Base-by-base conservation (phyloP, 1,139 yeast genomes). In the Suhomyces coccinellae region DNA sequence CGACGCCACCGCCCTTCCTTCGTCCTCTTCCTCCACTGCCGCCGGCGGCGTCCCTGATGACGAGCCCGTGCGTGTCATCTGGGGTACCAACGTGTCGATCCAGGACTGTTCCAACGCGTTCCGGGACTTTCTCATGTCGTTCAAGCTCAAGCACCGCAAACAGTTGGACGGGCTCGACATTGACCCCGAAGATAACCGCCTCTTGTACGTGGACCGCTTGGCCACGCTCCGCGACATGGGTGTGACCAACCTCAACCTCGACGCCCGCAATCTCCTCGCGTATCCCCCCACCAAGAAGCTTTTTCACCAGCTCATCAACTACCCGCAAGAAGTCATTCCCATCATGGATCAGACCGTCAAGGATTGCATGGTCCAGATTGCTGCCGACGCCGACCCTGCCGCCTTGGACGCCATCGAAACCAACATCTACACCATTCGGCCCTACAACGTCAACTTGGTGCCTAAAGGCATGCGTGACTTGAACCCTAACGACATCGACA, bases 71-170 rank as follows among this genome's bases (percentile, higher is more conserved):
- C 80, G 96, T 59, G 96, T 93, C 46, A 91, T 93, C 58, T 93
- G 99, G 99, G 99, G 99, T 64, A 93, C 99, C 2, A 91, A 93
- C 61, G 97, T 93, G 27, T 86, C 95, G 35, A 90, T 95, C 57
- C 87, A 83, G 57, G 97, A 93, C 59, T 85, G 93, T 57, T 80
- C 88, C 43, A 84, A 82, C 53, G 76, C 79, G 42, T 93, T 93
- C 69, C 77, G 95, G 52, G 85, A 85, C 52, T 95, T 93, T 56
- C 69, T 93, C 57, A 83, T 87, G 82, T 80, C 86, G 17, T 93
- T 89, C 75, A 88, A 88, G 62, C 71, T 78, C 66, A 87, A 85
- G 58, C 84, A 87, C 66, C 78, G 98, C 52, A 81, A 79, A 58
- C 67, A 68, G 13, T 62, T 75, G 52, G 93, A 86, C 52, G 80